Evolutionary conservation across 108 stramenopile species (phyloP).

Genomic region (Hondaea fermentalgiana): DNA sequence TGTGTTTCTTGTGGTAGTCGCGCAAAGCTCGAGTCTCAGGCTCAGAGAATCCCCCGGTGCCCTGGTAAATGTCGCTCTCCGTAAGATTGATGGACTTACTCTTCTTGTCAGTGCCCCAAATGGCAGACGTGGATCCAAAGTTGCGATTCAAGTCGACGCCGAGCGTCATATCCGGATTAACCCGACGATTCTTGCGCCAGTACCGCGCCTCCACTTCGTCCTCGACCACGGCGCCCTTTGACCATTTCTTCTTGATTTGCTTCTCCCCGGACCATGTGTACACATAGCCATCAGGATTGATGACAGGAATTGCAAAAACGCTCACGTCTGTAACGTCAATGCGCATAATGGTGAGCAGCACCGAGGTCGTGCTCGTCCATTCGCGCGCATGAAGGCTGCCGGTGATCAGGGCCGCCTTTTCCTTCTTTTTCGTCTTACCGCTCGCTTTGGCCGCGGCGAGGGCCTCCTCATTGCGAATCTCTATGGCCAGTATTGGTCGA

Average conservation of each 20-base stretch:
- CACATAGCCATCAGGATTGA: constrained; percentile 2
- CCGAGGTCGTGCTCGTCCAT: neutral
- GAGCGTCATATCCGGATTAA: neutral
- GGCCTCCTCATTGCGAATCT: neutral
- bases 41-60: neutral
- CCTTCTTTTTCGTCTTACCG: neutral
- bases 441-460: neutral
- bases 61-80: constrained; percentile 4
- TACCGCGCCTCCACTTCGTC: neutral
- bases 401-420: neutral
- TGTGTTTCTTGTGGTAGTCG: constrained; percentile 18
- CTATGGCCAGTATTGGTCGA: neutral
- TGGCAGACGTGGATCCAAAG: neutral
- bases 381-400: neutral
- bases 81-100: constrained; percentile 10
- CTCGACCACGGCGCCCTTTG: neutral
- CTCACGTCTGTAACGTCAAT: neutral
- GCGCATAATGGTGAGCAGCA: neutral
- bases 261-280: constrained; percentile 15
- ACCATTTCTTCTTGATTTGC: constrained; percentile 7
- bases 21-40: neutral
- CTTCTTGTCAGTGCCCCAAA: constrained; percentile 17
- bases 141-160: neutral
- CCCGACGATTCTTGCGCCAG: constrained; percentile 14
- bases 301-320: neutral